These are phyloP conservation scores for Phytopythium chamaehyphon DNA, from an alignment of 352 stramenopile genomes.

Conservation along the genomic window DNA sequence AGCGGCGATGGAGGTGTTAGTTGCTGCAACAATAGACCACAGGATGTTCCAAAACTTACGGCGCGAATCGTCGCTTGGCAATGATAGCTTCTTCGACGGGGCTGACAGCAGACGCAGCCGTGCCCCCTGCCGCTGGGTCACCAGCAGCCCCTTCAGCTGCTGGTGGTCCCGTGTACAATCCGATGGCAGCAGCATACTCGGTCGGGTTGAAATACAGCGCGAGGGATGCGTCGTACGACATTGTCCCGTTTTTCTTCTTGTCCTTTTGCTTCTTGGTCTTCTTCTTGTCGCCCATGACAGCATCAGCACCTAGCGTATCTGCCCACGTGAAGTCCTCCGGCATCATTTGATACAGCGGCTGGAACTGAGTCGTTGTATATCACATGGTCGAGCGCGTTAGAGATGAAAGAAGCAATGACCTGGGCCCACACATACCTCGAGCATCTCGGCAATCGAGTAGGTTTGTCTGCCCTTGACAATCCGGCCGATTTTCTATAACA, in stretches of 20 bases:
- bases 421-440: slow-evolving; percentile 26
- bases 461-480: slow-evolving; percentile 47
- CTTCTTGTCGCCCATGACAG: slow-evolving; percentile 49
- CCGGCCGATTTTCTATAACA: slow-evolving; percentile 28
- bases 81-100: slow-evolving; percentile 61
- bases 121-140: slow-evolving; percentile 10
- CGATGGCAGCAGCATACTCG: slow-evolving; percentile 65
- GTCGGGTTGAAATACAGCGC: slow-evolving; percentile 78
- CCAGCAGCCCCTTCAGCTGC: slow-evolving; percentile 12
- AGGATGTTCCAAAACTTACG: slow-evolving; percentile 23
- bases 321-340: slow-evolving; percentile 58
- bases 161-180: slow-evolving; percentile 46
- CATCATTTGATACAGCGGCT: slow-evolving; percentile 64
- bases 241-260: slow-evolving; percentile 23
- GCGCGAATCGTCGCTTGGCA: slow-evolving; percentile 44
- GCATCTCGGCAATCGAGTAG: slow-evolving; percentile 61
- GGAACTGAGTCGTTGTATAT: slow-evolving; percentile 33
- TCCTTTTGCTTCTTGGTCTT: slow-evolving; percentile 38
- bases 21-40: too few relatives aligned
- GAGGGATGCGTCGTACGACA: slow-evolving; percentile 67
- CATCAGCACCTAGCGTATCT: slow-evolving; percentile 50
- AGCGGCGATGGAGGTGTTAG: slow-evolving; percentile 3
- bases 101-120: slow-evolving; percentile 27
- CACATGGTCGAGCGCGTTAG: background rate
- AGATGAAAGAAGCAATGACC: too few relatives aligned